Percentiles rank a stretch among this genome's conserved stretches.
These are phyloP conservation scores for Zygotorulaspora chibaensis DNA, from an alignment of 805 yeast species.

Conservation along the genomic window DNA sequence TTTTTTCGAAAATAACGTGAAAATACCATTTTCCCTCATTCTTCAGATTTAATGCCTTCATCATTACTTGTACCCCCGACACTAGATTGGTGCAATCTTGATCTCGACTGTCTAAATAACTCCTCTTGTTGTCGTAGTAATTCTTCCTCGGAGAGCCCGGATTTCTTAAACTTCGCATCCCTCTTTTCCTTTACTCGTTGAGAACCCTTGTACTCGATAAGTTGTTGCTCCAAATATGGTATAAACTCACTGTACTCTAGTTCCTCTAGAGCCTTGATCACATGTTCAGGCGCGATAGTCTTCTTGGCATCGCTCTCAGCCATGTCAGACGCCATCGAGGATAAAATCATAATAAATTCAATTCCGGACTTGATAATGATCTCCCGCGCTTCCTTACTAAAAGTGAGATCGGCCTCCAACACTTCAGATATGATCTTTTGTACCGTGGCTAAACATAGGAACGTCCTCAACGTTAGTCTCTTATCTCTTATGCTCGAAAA, in stretches of 20 bases:
- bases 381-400: constrained; percentile 90
- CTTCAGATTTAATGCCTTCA: background rate
- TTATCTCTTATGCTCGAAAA: background rate
- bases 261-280: constrained; percentile 79
- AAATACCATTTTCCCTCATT: background rate
- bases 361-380: constrained; percentile 94
- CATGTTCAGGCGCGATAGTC: constrained; percentile 96
- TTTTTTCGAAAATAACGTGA: too few relatives aligned
- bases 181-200: constrained; percentile 86
- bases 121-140: constrained; percentile 88
- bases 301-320: constrained; percentile 95
- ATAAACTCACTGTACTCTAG: constrained; percentile 84
- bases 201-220: constrained; percentile 82
- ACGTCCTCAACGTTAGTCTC: constrained; percentile 2
- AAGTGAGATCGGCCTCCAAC: constrained; percentile 79
- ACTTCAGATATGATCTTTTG: constrained; percentile 91
- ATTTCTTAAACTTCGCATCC: constrained; percentile 86
- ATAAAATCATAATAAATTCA: constrained; percentile 89
- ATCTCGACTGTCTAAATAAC: constrained; percentile 73
- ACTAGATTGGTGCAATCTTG: constrained; percentile 45
- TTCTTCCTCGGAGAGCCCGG: constrained; percentile 91
- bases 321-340: constrained; percentile 90
- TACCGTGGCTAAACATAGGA: constrained; percentile 64
- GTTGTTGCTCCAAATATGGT: constrained; percentile 71
- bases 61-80: constrained; percentile 14